A percentile compares a stretch with the other conserved stretches of the same genome.
These are phyloP conservation scores for Pachysandra terminalis DNA, from an alignment of 164 flowering plant genomes.

Conservation along the genomic window DNA sequence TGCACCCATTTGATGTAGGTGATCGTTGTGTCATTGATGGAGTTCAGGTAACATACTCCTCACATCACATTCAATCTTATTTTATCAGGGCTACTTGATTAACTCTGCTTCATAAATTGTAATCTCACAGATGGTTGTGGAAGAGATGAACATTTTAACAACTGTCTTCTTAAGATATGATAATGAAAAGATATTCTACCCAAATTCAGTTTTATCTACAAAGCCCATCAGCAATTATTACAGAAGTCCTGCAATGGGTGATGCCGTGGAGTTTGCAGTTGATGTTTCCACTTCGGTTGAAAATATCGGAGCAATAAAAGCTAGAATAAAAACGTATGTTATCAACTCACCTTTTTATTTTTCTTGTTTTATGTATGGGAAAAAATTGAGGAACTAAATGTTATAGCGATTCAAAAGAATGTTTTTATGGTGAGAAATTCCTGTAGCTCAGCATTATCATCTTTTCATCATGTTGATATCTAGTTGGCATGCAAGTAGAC, in stretches of 20 bases:
- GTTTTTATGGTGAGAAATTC: too few species aligned
- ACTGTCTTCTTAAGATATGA: constrained; percentile 77
- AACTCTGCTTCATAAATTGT: constrained; percentile 7
- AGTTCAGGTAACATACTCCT: constrained; percentile 55
- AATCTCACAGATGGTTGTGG: constrained; percentile 79
- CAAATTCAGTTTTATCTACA: constrained; percentile 64
- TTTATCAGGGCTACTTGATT: background rate
- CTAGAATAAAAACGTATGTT: constrained; percentile 57
- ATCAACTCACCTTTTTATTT: background rate
- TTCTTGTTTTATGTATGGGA: background rate
- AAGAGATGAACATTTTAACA: constrained; percentile 84
- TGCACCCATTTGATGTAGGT: constrained; percentile 96
- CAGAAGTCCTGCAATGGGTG: constrained; percentile 84
- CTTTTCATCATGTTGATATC: too few species aligned
- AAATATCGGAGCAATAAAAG: constrained; percentile 52
- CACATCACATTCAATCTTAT: background rate
- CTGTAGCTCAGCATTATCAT: too few species aligned
- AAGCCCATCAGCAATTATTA: constrained; percentile 85
- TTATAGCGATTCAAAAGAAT: background rate
- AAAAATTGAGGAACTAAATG: background rate
- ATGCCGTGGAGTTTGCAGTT: constrained; percentile 64
- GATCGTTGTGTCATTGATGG: constrained; percentile 96
- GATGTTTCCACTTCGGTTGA: constrained; percentile 70
- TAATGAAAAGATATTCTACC: constrained; percentile 81
- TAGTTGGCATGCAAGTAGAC: too few species aligned